Conservation (phyloP, 495 filamentous ascomycete genomes). For the Penicillium paxilli region DNA sequence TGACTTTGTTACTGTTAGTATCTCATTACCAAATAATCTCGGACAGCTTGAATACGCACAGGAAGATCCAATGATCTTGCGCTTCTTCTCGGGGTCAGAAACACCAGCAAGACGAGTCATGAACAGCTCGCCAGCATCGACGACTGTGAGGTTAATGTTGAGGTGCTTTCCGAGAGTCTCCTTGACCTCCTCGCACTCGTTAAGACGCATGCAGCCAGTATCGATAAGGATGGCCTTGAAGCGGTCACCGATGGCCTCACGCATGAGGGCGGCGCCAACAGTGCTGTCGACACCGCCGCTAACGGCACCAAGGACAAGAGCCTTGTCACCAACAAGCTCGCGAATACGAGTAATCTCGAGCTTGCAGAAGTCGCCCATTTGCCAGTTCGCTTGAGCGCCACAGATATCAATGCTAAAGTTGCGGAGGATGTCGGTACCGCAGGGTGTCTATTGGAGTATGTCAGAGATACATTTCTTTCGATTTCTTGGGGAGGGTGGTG, state of each 20-base stretch:
- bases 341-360: conserved; percentile 25
- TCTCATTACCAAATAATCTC: not conserved
- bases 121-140: conserved; percentile 78
- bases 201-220: conserved; percentile 83
- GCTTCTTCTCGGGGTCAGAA: conserved; percentile 83
- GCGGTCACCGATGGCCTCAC: conserved; percentile 76
- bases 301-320: conserved; percentile 23
- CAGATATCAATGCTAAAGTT: conserved; percentile 27
- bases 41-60: conserved; percentile 10
- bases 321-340: conserved; percentile 18
- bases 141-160: conserved; percentile 86
- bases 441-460: conserved; percentile 18
- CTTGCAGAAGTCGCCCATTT: conserved; percentile 18
- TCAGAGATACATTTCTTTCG: too few relatives aligned
- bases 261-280: conserved; percentile 82
- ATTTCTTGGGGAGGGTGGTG: not conserved
- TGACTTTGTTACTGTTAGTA: conserved; percentile 57
- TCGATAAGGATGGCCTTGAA: conserved; percentile 90
- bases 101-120: conserved; percentile 72
- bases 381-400: conserved; percentile 20
- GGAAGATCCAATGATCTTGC: conserved; percentile 78
- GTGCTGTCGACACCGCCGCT: conserved; percentile 93
- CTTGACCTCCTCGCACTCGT: conserved; percentile 80
- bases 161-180: conserved; percentile 72
- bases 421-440: conserved; percentile 17